Evolutionary conservation across 179 eudicot genomes (phyloP).

Genomic region (Silene coronaria): DNA sequence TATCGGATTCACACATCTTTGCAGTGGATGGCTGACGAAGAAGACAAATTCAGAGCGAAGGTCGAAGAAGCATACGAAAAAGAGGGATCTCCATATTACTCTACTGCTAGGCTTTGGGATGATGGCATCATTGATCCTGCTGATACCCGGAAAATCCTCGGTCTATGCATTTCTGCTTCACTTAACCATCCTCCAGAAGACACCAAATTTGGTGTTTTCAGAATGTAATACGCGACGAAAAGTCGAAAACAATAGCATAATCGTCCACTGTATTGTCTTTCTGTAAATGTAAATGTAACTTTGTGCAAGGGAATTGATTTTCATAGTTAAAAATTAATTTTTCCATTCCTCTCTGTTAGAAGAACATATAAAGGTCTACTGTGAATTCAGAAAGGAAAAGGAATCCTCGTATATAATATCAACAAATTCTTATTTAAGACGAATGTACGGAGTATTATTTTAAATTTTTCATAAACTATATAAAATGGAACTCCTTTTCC

Average conservation of each 20-base stretch:
- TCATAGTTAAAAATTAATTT: no score
- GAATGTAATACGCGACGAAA: constrained; percentile 49
- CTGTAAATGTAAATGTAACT: background rate
- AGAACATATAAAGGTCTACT: no score
- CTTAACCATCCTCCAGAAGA: constrained; percentile 48
- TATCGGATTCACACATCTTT: constrained; percentile 8
- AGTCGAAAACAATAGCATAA: background rate
- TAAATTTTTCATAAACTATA: no score
- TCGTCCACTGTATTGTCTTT: background rate
- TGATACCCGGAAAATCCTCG: constrained; percentile 73
- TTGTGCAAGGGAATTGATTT: no score
- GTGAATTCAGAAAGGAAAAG: no score
- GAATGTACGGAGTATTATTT: no score
- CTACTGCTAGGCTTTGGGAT: constrained; percentile 95
- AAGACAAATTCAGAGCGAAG: constrained; percentile 67
- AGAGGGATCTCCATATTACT: constrained; percentile 84
- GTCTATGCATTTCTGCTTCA: constrained; percentile 77
- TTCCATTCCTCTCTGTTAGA: no score
- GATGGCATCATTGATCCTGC: constrained; percentile 96
- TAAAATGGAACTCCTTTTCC: no score
- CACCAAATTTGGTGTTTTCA: constrained; percentile 86
- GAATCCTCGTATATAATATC: no score
- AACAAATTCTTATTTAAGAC: no score
- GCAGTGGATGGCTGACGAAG: constrained; percentile 88
- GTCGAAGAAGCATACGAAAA: constrained; percentile 74